These are phyloP conservation scores for Solidago caesia DNA, from an alignment of 129 eudicot species.

Conservation along the genomic window DNA sequence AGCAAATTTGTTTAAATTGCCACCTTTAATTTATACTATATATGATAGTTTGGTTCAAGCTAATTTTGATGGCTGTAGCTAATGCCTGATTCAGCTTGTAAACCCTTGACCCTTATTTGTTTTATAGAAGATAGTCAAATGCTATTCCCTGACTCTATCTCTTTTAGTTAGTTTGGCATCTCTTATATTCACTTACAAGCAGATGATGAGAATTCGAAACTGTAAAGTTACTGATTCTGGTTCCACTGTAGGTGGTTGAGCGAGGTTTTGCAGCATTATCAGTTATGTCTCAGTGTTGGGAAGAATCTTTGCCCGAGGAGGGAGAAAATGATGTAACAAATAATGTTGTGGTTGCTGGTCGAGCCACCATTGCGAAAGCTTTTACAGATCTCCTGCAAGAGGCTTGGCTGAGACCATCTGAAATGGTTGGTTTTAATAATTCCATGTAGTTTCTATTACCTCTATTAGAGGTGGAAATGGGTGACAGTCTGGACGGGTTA, in stretches of 20 bases:
- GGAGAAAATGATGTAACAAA: constrained; percentile 26
- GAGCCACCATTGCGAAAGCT: constrained; percentile 49
- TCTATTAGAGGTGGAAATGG: background rate
- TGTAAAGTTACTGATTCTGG: constrained; percentile 20
- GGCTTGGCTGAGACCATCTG: constrained; percentile 60
- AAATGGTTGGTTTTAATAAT: constrained; percentile 39
- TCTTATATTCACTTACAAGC: background rate
- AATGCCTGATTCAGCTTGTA: background rate
- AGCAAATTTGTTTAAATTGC: background rate
- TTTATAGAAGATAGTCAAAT: background rate
- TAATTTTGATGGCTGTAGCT: background rate
- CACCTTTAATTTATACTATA: background rate
- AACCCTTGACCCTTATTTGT: background rate
- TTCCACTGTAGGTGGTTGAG: constrained; percentile 50
- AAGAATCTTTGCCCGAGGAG: constrained; percentile 51
- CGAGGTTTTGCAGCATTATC: constrained; percentile 67
- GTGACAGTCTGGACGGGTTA: background rate
- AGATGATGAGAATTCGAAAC: background rate
- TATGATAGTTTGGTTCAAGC: background rate
- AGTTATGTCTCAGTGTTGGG: constrained; percentile 69
- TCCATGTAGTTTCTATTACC: background rate
- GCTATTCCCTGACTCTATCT: background rate
- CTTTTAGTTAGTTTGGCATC: background rate
- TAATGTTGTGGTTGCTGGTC: constrained; percentile 46
- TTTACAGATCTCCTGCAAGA: constrained; percentile 52